Evolutionary conservation across 1,284 basidiomycete genomes (phyloP).

Genomic region (Pterula multifida): DNA sequence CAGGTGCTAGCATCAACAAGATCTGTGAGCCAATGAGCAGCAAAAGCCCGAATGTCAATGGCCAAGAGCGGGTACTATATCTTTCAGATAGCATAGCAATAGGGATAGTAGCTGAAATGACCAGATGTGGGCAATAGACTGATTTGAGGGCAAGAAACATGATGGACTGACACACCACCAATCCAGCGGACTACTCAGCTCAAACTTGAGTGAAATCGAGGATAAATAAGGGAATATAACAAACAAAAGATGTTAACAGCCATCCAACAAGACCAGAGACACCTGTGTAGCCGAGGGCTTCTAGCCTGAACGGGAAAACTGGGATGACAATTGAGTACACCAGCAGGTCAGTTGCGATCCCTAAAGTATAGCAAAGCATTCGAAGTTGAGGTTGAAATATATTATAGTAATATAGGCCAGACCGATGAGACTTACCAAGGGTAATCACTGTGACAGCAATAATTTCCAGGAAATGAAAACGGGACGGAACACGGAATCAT

Average conservation of each 20-base stretch:
- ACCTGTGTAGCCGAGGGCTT: conserved; percentile 35
- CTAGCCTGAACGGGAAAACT: conserved; percentile 64
- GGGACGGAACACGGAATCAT: background rate
- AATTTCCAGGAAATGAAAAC: background rate
- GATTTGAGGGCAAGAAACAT: background rate
- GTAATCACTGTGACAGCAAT: background rate
- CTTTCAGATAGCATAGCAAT: conserved; percentile 59
- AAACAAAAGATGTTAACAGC: conserved; percentile 52
- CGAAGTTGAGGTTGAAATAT: background rate
- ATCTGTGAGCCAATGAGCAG: conserved; percentile 48
- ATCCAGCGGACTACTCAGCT: conserved; percentile 32
- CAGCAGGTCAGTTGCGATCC: conserved; percentile 49
- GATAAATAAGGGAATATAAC: conserved; percentile 13
- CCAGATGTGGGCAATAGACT: background rate
- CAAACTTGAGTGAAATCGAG: conserved; percentile 1
- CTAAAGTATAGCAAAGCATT: conserved; percentile 20
- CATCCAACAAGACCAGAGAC: conserved; percentile 56
- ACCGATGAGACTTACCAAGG: conserved; percentile 15
- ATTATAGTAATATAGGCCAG: background rate
- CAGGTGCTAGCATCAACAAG: conserved; percentile 67
- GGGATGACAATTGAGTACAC: conserved; percentile 65
- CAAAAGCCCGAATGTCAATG: conserved; percentile 48
- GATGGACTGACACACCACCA: conserved; percentile 35
- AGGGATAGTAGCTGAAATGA: conserved; percentile 47
- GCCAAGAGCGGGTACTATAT: conserved; percentile 39